Evolutionary conservation across 2,329 filamentous ascomycete species (phyloP), one percentile per base, ranked within the genome.

Genomic region (Paraconiothyrium sp.): DNA sequence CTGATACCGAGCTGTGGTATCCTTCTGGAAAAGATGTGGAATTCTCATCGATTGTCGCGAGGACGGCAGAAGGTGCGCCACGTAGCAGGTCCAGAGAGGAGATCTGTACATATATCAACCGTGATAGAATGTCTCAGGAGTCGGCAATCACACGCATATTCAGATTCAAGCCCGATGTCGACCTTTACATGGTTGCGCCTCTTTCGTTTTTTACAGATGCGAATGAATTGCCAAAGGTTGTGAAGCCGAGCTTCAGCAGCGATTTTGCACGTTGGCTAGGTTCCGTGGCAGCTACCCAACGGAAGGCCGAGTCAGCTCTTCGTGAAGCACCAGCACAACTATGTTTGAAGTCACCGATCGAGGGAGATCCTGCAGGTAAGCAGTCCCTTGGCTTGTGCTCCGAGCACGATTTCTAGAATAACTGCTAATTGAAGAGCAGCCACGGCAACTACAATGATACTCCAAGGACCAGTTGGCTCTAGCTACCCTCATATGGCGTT

Each of bases 21-120:
- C 47, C 47, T 4, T 30, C 60, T 10, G 43, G 39, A 16, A 58
- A 57, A 35, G 60, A 50, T 9, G 37, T 52, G 35, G 48, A 60
- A 32, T 65, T 61, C 48, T 59, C 58, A 1, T 43, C 32, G 4
- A 34, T 51, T 4, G 58, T 63, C 22, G 49, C 43, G 35, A 59
- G 52, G 20, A 49, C 34, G n/a, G 3, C 44, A 2, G 35, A 50
- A 16, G 61, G 63, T 10, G 37, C 9, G 24, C 58, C 59, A 16
- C 55, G 56, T 10, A 16, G 32, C 7, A 52, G 61, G 54, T 47
- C 58, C 16, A 54, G 52, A 22, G 22, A 37, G 11, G 58, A 66
- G 22, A 44, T 37, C 16, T 44, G 56, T 24, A 22, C 52, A 7
- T 55, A 59, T 22, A 32, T 63, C 7, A 46, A 43, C 32, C 51